Base-by-base conservation (phyloP, 768 basidiomycete species). In the Panaeolus cyanescens region DNA sequence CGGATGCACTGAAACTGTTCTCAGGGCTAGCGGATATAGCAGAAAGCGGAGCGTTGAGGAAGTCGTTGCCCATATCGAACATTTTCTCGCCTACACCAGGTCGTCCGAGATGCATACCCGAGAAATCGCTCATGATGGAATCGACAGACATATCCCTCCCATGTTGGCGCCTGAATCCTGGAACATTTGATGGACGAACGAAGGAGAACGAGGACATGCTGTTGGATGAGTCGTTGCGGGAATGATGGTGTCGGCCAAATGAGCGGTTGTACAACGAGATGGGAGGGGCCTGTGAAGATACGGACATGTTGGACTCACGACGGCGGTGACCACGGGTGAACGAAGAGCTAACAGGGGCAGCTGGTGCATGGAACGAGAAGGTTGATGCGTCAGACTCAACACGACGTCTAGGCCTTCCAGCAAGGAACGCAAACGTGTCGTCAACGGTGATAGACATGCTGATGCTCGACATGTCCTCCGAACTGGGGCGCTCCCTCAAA, bases 81-180 rank as follows among this genome's bases (percentile, higher is more conserved):
- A 94, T 94, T 81, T 93, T 94, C 72, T 94, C 92, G 1, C 92
- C 92, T 3, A 93, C 70, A 2, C 87, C 90, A 1, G 92, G 92
- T 9, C 92, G 83, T 1, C 81, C 85, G 0, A 90, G 72, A n/a
- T 82, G 77, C 64, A 78, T 72, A 3, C 74, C 79, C 9, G 89
- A 87, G 63, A 83, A 83, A 50, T 90, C 86, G 65, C 89, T 92
- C 68, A 80, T 72, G 32, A 85, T 71, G 0, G 91, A 93, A 63
- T 93, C 91, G 1, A 82, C 69, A 0, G 90, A 91, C 32, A 71
- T 65, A 28, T 89, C 83, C 15, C 80, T 80, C 3, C 77, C 79
- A 62, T 89, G 87, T 31, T 79, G 80, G 17, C 83, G 84, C 37
- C 74, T 80, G 0, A 80, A 80, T 20, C 85, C 86, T 13, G 45